Evolutionary conservation across 2,329 filamentous ascomycete genomes (phyloP), one percentile per base, ranked within the genome.

Genomic region (Alternaria infectoria): DNA sequence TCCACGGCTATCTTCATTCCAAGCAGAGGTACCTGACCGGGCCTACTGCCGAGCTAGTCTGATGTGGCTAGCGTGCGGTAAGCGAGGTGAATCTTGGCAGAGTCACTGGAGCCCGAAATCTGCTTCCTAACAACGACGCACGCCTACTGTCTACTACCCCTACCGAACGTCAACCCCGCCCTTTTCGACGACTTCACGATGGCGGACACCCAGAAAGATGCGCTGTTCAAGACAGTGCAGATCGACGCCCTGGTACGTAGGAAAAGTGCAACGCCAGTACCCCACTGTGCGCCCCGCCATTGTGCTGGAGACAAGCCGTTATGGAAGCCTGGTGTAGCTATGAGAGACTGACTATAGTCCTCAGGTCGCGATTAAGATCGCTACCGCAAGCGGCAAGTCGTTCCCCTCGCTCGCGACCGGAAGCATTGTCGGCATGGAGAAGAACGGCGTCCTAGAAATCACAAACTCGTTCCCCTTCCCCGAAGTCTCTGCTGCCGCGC

Each of bases 391-490:
- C 84, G 91, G 93, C 61, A 88, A 92, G 75, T 87, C 88, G 58
- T 97, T 97, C 84, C 95, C 95, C 52, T 95, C 93, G 56, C 90
- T 90, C 60, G 93, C 93, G 61, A 97, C 94, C 59, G 95, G 95
- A 67, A 93, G 91, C 67, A 88, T 97, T 66, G 93, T 97, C 64
- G 96, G 96, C 74, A 94, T 98, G 92, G 95, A 98, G 82, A 88
- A 88, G 75, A 89, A 91, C 70, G 88, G 89, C 69, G 86, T 90
- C 64, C 88, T 98, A 67, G 91, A 98, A 84, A 86, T 98, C 83
- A 98, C 96, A 74, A 98, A 98, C 86, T 88, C 89, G 70, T 99
- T 98, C 84, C 91, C 93, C 45, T 97, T 97, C 86, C 96, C 96
- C 58, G 90, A 92, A 59, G 85, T 92, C 80, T 93, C 97, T 71